Evolutionary conservation across 129 eudicot species (phyloP).

Genomic region (Cynara cardunculus): DNA sequence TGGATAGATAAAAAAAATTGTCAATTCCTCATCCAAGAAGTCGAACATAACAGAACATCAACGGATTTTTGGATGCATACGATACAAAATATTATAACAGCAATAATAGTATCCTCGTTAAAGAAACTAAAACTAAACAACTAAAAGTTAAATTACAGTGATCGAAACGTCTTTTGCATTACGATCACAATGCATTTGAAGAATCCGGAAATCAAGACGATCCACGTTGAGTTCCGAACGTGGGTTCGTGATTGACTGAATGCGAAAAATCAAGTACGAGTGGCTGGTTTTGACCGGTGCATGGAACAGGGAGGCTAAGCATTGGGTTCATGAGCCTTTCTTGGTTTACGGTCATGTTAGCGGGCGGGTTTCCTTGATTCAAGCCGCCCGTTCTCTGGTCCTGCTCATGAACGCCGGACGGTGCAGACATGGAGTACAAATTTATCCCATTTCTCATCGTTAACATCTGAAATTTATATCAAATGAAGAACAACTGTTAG

Average conservation of each 20-base stretch:
- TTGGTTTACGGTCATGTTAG: constrained; percentile 17
- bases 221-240: constrained; percentile 40
- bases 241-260: constrained; percentile 27
- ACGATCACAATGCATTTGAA: constrained; percentile 28
- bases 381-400: constrained; percentile 39
- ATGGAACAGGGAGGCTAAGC: constrained; percentile 23
- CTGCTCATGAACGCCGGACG: constrained; percentile 46
- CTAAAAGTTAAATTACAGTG: not conserved
- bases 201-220: constrained; percentile 30
- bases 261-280: constrained; percentile 34
- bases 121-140: not conserved
- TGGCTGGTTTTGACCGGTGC: constrained; percentile 30
- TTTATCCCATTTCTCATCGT: constrained; percentile 84
- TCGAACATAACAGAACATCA: not conserved
- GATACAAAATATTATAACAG: not conserved
- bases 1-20: not conserved
- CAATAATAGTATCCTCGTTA: not conserved
- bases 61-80: not conserved
- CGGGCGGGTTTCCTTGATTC: constrained; percentile 27
- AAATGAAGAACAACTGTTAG: not conserved
- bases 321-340: constrained; percentile 20
- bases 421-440: constrained; percentile 55
- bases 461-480: constrained; percentile 52
- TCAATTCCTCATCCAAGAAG: not conserved
- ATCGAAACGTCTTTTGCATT: not conserved